Evolutionary conservation across 1,284 basidiomycete genomes (phyloP).

Genomic region (Bjerkandera adusta): DNA sequence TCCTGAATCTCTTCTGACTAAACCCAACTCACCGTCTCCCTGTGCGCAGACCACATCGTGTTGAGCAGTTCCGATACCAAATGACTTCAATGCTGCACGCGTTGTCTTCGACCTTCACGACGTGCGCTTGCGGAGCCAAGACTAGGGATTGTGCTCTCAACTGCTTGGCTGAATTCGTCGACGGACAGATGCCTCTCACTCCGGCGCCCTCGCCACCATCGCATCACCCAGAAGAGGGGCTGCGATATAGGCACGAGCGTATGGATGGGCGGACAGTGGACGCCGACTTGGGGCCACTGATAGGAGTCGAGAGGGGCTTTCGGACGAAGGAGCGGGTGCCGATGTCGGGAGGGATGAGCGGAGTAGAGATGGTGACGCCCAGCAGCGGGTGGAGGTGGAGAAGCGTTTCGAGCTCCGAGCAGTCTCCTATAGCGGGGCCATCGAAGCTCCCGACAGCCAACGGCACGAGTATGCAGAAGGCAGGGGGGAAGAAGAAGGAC

Average conservation of each 20-base stretch:
- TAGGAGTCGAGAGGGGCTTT: conserved; percentile 70
- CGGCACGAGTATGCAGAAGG: neutral
- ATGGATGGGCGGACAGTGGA: conserved; percentile 3
- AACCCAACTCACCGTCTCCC: conserved; percentile 15
- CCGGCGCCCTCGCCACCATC: conserved; percentile 27
- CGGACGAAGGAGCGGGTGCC: conserved; percentile 51
- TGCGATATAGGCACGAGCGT: conserved; percentile 2
- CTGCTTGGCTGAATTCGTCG: conserved; percentile 66
- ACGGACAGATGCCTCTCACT: conserved; percentile 37
- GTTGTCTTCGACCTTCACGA: conserved; percentile 71
- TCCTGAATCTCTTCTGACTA: conserved; percentile 20
- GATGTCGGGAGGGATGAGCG: conserved; percentile 56
- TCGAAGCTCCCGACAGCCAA: conserved; percentile 11
- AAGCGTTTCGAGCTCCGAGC: neutral
- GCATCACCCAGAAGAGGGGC: conserved; percentile 15
- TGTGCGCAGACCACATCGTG: conserved; percentile 43
- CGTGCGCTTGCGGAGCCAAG: conserved; percentile 70
- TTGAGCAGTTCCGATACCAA: conserved; percentile 56
- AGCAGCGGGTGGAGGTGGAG: neutral
- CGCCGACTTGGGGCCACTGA: conserved; percentile 64
- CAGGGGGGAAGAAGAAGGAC: conserved; percentile 23
- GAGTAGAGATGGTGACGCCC: conserved; percentile 52
- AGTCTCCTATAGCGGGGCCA: conserved; percentile 19
- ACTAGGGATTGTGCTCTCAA: conserved; percentile 64
- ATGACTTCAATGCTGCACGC: conserved; percentile 73